phyloP scores from a whole-genome alignment of 2,329 filamentous ascomycete genomes.

The Ilyonectria mors-panacis region DNA sequence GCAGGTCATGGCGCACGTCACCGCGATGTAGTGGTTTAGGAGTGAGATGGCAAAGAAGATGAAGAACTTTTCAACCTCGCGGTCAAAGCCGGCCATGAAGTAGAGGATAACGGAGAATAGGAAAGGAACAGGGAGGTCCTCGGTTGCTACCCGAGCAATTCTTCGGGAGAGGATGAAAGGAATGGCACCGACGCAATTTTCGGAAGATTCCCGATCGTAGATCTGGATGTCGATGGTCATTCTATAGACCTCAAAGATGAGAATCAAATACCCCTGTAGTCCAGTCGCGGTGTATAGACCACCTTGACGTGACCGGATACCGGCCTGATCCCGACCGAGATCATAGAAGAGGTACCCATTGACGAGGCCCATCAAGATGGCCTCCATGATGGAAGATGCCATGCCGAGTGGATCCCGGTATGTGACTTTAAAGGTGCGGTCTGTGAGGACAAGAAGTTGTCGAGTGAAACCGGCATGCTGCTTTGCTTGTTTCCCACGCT shows the following conservation, averaged over 20 bases:
- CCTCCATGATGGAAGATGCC: conserved; percentile 78
- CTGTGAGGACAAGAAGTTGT: conserved; percentile 76
- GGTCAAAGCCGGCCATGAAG: conserved; percentile 83
- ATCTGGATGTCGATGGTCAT: conserved; percentile 81
- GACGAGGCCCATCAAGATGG: conserved; percentile 78
- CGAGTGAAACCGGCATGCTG: conserved; percentile 71
- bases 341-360: conserved; percentile 81
- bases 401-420: conserved; percentile 85
- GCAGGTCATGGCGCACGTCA: conserved; percentile 79
- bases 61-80: conserved; percentile 75
- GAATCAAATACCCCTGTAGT: conserved; percentile 82
- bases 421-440: conserved; percentile 79
- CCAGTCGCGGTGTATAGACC: conserved; percentile 80
- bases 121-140: conserved; percentile 81
- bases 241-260: conserved; percentile 83
- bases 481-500: conserved; percentile 44
- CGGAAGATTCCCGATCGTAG: conserved; percentile 82
- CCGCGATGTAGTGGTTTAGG: conserved; percentile 80
- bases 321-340: conserved; percentile 75
- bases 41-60: conserved; percentile 79
- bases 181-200: conserved; percentile 79
- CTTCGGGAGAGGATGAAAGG: conserved; percentile 80
- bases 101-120: conserved; percentile 81
- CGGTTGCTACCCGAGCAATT: conserved; percentile 76
- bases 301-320: conserved; percentile 81